Percentiles rank a stretch among this genome's conserved stretches.
phyloP scores from a whole-genome alignment of 345 rosid genomes.

The Arabis hirsuta region DNA sequence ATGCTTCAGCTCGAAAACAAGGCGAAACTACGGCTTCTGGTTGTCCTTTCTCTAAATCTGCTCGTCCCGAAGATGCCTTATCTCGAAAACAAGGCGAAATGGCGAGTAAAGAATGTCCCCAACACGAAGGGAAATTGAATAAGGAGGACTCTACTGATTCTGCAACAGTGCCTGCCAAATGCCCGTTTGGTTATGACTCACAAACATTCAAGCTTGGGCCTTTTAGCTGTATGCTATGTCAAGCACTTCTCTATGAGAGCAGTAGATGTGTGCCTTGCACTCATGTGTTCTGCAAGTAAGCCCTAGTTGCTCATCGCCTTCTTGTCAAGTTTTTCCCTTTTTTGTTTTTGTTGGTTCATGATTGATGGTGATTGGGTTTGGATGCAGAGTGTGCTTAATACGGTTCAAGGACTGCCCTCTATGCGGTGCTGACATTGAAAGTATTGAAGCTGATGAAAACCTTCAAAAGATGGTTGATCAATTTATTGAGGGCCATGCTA shows the following conservation, averaged over 20 bases:
- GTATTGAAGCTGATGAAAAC: slow-evolving; percentile 66
- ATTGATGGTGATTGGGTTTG: slow-evolving; percentile 13
- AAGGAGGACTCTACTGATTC: slow-evolving; percentile 52
- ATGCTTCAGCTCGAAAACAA: slow-evolving; percentile 42
- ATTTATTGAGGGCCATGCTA: slow-evolving; percentile 94
- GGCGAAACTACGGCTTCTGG: slow-evolving; percentile 29
- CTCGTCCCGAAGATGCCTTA: slow-evolving; percentile 61
- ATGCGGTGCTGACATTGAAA: slow-evolving; percentile 95
- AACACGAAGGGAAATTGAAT: slow-evolving; percentile 41
- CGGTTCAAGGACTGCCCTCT: slow-evolving; percentile 92
- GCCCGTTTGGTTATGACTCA: slow-evolving; percentile 94
- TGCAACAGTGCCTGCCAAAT: slow-evolving; percentile 65
- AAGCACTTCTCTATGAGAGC: slow-evolving; percentile 76
- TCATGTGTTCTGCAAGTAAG: slow-evolving; percentile 91
- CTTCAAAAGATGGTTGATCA: slow-evolving; percentile 85
- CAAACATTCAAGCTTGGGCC: slow-evolving; percentile 94
- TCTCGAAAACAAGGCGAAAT: slow-evolving; percentile 15
- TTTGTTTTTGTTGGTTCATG: slow-evolving; percentile 17
- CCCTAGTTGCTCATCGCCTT: background rate
- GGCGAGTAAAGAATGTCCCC: slow-evolving; percentile 43
- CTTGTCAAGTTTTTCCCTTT: background rate
- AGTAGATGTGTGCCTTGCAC: slow-evolving; percentile 91
- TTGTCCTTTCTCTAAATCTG: slow-evolving; percentile 73
- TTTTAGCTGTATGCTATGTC: slow-evolving; percentile 90
- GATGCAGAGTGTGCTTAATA: slow-evolving; percentile 63